A percentile compares a stretch with the other conserved stretches of the same genome.
phyloP scores from a whole-genome alignment of 2,329 filamentous ascomycete genomes.

The Alternaria viburni region DNA sequence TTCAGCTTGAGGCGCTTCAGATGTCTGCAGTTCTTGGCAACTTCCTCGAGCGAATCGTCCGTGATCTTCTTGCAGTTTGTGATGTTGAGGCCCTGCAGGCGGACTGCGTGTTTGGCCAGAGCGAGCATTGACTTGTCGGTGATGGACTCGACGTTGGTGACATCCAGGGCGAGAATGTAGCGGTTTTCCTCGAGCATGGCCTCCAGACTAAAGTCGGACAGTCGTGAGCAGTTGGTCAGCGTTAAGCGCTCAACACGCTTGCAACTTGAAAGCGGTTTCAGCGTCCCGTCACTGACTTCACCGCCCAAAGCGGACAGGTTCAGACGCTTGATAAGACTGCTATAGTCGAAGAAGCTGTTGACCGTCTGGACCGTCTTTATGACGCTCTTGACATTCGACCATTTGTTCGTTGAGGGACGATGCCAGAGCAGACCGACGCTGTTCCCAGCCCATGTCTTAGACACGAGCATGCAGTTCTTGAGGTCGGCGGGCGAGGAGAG shows the following conservation, averaged over 20 bases:
- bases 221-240: constrained; percentile 82
- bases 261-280: constrained; percentile 81
- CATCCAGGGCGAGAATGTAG: constrained; percentile 85
- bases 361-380: constrained; percentile 75
- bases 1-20: constrained; percentile 97
- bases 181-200: constrained; percentile 79
- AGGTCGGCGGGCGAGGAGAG: constrained; percentile 78
- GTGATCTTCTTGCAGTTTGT: constrained; percentile 84
- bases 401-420: constrained; percentile 86
- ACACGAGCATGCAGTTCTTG: constrained; percentile 90
- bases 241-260: constrained; percentile 92
- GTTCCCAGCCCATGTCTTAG: constrained; percentile 89
- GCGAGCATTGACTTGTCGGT: constrained; percentile 80
- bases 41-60: constrained; percentile 79
- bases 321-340: constrained; percentile 86
- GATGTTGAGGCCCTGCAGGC: constrained; percentile 91
- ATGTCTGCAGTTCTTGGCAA: constrained; percentile 82
- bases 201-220: constrained; percentile 84
- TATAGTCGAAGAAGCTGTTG: constrained; percentile 85
- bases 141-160: constrained; percentile 80
- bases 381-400: constrained; percentile 80
- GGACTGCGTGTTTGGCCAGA: constrained; percentile 80
- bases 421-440: constrained; percentile 95
- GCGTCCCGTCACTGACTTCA: constrained; percentile 85
- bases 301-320: constrained; percentile 82